Conservation (phyloP, 805 yeast species). For the Kodamaea laetipori region DNA sequence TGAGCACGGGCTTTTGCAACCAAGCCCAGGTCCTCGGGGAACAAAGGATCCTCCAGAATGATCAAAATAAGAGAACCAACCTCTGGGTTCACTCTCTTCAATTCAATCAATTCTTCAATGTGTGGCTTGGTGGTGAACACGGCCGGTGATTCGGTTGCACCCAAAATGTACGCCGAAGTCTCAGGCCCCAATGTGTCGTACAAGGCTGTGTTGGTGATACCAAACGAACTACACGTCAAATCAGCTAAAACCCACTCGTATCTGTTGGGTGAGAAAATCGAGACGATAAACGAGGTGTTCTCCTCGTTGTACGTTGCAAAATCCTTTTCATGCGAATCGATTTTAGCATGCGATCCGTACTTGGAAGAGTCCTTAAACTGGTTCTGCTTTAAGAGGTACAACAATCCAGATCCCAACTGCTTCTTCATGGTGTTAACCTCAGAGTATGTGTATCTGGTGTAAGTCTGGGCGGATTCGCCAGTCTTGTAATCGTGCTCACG, state of each 20-base stretch:
- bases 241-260: slow-evolving; percentile 42
- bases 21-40: slow-evolving; percentile 54
- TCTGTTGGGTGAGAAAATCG: slow-evolving; percentile 38
- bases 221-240: slow-evolving; percentile 33
- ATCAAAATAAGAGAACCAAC: slow-evolving; percentile 50
- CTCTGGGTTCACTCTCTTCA: slow-evolving; percentile 37
- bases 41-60: slow-evolving; percentile 55
- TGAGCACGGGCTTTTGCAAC: slow-evolving; percentile 35
- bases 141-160: slow-evolving; percentile 42
- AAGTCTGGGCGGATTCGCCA: slow-evolving; percentile 16
- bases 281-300: slow-evolving; percentile 33
- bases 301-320: slow-evolving; percentile 19
- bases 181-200: slow-evolving; percentile 44
- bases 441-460: slow-evolving; percentile 17
- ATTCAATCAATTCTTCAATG: slow-evolving; percentile 47
- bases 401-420: slow-evolving; percentile 26
- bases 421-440: slow-evolving; percentile 20
- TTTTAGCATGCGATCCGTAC: slow-evolving; percentile 24
- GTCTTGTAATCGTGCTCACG: slow-evolving; percentile 24
- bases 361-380: slow-evolving; percentile 21
- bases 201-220: slow-evolving; percentile 41
- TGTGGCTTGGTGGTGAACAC: slow-evolving; percentile 57
- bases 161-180: slow-evolving; percentile 36
- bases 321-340: slow-evolving; percentile 20
- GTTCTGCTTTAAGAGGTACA: slow-evolving; percentile 23